Conservation (phyloP, 495 filamentous ascomycete genomes). For the Aspergillus nanangensis region DNA sequence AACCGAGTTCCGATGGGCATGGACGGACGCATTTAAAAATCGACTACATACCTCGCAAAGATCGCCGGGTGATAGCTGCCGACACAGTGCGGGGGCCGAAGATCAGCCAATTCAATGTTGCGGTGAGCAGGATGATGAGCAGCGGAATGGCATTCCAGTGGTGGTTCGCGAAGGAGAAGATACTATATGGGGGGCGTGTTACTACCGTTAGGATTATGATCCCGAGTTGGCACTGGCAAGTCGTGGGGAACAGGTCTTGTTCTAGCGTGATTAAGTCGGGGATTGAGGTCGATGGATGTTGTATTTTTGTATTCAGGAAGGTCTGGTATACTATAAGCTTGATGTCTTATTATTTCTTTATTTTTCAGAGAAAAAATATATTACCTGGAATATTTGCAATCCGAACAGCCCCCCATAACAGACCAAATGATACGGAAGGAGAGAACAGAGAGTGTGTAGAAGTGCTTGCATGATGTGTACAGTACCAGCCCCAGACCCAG, state of each 20-base stretch:
- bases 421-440: too few relatives aligned
- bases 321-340: too few relatives aligned
- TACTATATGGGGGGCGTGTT: slow-evolving; percentile 41
- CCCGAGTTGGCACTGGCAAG: slow-evolving; percentile 43
- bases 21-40: too few relatives aligned
- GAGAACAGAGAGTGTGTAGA: too few relatives aligned
- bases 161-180: slow-evolving; percentile 21
- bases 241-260: slow-evolving; percentile 50
- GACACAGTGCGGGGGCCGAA: slow-evolving; percentile 45
- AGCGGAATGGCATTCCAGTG: slow-evolving; percentile 35
- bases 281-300: slow-evolving; percentile 39
- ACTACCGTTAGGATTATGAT: slow-evolving; percentile 39
- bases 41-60: slow-evolving; percentile 33
- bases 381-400: too few relatives aligned
- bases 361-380: too few relatives aligned
- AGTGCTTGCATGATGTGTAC: too few relatives aligned
- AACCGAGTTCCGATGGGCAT: too few relatives aligned
- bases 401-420: too few relatives aligned
- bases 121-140: slow-evolving; percentile 29
- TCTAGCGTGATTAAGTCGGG: slow-evolving; percentile 47
- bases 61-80: slow-evolving; percentile 37
- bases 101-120: slow-evolving; percentile 41
- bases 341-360: too few relatives aligned
- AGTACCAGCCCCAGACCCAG: too few relatives aligned
- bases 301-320: slow-evolving; percentile 51